phyloP scores from a whole-genome alignment of 805 yeast genomes.

The Cyberlindnera amylophila region DNA sequence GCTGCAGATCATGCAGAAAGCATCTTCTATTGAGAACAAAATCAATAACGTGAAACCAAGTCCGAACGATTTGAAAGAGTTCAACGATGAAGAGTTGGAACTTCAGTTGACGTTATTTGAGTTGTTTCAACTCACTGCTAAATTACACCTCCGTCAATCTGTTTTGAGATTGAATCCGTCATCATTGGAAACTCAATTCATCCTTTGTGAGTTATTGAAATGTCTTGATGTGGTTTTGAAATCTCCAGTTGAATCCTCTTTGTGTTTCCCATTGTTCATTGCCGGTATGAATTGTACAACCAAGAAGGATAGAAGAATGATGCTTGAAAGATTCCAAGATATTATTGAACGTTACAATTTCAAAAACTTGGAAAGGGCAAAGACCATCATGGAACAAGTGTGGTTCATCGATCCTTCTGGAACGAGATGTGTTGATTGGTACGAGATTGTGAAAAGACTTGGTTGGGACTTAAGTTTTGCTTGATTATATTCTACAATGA shows the following conservation, averaged over 20 bases:
- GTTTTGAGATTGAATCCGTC: conserved; percentile 58
- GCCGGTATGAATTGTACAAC: conserved; percentile 68
- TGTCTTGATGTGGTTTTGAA: conserved; percentile 61
- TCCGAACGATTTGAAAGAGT: conserved; percentile 38
- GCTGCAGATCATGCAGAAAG: conserved; percentile 32
- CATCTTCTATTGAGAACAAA: conserved; percentile 42
- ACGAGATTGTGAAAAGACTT: conserved; percentile 54
- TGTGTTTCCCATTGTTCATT: conserved; percentile 74
- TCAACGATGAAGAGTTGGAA: conserved; percentile 48
- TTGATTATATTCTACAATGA: conserved; percentile 3
- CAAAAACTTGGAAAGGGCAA: conserved; percentile 51
- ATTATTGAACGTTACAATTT: conserved; percentile 64
- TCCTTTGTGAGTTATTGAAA: conserved; percentile 49
- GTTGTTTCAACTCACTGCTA: conserved; percentile 64
- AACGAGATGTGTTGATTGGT: conserved; percentile 67
- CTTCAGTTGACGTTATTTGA: conserved; percentile 69
- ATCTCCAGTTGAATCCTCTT: conserved; percentile 63
- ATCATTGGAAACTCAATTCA: conserved; percentile 57
- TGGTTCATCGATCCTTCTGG: conserved; percentile 48
- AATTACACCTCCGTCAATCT: conserved; percentile 63
- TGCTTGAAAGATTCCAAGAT: conserved; percentile 49
- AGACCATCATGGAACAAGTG: conserved; percentile 35
- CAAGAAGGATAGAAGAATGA: conserved; percentile 45
- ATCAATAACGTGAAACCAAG: conserved; percentile 53
- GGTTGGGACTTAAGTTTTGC: conserved; percentile 85